These are phyloP conservation scores for Gloeopeniophorella convolvens DNA, from an alignment of 768 basidiomycete genomes.

Conservation along the genomic window DNA sequence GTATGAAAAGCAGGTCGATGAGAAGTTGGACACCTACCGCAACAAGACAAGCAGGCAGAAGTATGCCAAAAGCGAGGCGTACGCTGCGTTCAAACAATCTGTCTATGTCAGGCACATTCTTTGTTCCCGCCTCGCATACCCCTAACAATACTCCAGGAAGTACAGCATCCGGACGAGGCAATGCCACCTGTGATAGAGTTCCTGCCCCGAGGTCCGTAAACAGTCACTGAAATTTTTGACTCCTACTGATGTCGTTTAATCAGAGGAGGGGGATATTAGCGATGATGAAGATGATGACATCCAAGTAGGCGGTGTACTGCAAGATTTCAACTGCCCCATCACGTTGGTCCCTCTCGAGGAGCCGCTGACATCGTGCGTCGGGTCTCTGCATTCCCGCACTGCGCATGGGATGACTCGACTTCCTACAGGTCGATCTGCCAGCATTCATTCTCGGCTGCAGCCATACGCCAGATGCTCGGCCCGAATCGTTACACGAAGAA, in stretches of 20 bases:
- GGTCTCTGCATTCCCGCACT: no score
- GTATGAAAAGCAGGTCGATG: slow-evolving; percentile 45
- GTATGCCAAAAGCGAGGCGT: slow-evolving; percentile 58
- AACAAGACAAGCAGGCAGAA: slow-evolving; percentile 70
- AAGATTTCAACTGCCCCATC: slow-evolving; percentile 81
- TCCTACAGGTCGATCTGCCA: slow-evolving; percentile 53
- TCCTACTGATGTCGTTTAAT: slow-evolving; percentile 5
- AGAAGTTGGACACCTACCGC: slow-evolving; percentile 40
- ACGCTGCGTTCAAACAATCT: slow-evolving; percentile 52
- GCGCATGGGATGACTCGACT: slow-evolving; percentile 3
- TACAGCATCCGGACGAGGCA: slow-evolving; percentile 51
- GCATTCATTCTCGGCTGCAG: slow-evolving; percentile 74
- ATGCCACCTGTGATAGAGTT: slow-evolving; percentile 78
- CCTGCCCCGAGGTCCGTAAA: slow-evolving; percentile 55
- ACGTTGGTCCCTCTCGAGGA: slow-evolving; percentile 59
- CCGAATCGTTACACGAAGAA: slow-evolving; percentile 27
- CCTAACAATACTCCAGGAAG: slow-evolving; percentile 44
- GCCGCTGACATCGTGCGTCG: slow-evolving; percentile 81
- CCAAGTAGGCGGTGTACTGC: slow-evolving; percentile 79
- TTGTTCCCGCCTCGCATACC: not conserved
- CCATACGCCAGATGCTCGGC: slow-evolving; percentile 61
- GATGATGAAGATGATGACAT: slow-evolving; percentile 85
- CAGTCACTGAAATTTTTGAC: not conserved
- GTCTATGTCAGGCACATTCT: slow-evolving; percentile 37
- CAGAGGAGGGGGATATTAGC: slow-evolving; percentile 77